Base-by-base conservation (phyloP, 306 rosid genomes). In the Prunus armeniaca region DNA sequence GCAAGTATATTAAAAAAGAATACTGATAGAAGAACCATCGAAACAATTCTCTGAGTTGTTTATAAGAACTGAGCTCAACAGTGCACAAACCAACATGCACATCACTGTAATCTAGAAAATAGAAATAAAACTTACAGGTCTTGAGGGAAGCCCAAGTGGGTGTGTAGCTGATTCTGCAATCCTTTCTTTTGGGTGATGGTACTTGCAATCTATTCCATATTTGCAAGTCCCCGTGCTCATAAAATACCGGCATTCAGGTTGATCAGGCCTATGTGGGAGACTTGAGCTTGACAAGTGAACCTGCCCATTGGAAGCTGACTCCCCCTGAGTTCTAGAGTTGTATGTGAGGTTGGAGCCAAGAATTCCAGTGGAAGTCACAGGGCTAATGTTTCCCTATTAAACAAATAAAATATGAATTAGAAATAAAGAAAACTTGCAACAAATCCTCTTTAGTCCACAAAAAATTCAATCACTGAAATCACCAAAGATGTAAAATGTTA, bases 211-310 rank as follows among this genome's bases (percentile, higher is more conserved):
- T 72, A 86, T 76, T 80, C 98, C 98, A 81, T 89, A 91, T 74
- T 91, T 93, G 91, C 98, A 93, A 17, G 89, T 89, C 32, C 97
- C 98, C 13, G 89, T 93, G 86, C 69, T 88, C 92, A 91, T 88
- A 70, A 88, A 93, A 81, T 88, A 87, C 73, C 88, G 91, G 76
- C 98, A 93, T 82, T 91, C 93, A 3, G 97, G 98, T 74, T 93
- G 96, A 74, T 89, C 92, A 13, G 96, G 97, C 71, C 98, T 85
- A 81, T 93, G 93, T 0, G 97, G 97, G 60, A 91, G 93, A 41
- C 58, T 34, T 32, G 79, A 79, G 82, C 41, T 86, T 58, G 88
- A 51, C 72, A 74, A 77, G 24, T 76, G 77, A 56, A 75, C 78
- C 82, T 87, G 97, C 73, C 88, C 90, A 2, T 86, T 81, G 56